phyloP scores from a whole-genome alignment of 352 stramenopile genomes.

The Globisporangium solare region DNA sequence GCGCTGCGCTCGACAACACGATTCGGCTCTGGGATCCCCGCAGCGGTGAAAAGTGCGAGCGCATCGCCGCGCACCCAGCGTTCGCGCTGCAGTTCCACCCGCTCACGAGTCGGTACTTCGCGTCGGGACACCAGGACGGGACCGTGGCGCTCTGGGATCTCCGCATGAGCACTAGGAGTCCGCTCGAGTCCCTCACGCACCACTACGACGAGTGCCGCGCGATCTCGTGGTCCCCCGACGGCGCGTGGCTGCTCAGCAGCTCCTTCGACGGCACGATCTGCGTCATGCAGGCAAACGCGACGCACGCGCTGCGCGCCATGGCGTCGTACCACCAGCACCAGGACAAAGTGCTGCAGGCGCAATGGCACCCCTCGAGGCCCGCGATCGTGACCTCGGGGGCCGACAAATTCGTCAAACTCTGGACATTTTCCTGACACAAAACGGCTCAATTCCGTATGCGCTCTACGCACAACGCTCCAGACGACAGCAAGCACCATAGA shows the following conservation, averaged over 20 bases:
- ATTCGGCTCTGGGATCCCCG: constrained; percentile 70
- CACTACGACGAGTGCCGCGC: constrained; percentile 61
- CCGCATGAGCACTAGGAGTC: constrained; percentile 15
- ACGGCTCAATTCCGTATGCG: too few relatives aligned
- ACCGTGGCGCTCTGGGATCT: constrained; percentile 62
- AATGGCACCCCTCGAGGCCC: constrained; percentile 55
- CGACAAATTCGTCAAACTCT: constrained; percentile 68
- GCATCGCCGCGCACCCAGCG: constrained; percentile 33
- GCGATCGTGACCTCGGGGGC: constrained; percentile 57
- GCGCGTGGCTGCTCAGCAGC: constrained; percentile 52
- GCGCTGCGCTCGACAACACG: constrained; percentile 49
- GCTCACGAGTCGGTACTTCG: constrained; percentile 19
- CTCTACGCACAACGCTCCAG: too few relatives aligned
- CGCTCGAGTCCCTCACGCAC: constrained; percentile 24
- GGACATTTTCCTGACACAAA: constrained; percentile 25
- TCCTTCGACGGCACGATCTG: constrained; percentile 63
- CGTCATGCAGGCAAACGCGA: constrained; percentile 16
- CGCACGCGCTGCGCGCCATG: constrained; percentile 22
- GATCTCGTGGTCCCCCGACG: constrained; percentile 52
- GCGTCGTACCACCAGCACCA: constrained; percentile 52
- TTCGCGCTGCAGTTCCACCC: constrained; percentile 52
- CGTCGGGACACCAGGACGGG: constrained; percentile 59
- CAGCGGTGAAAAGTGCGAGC: constrained; percentile 33
- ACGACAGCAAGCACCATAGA: too few relatives aligned
- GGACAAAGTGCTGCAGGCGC: constrained; percentile 61